Base-by-base conservation (phyloP, 805 yeast species). In the Candida silvicultrix region DNA sequence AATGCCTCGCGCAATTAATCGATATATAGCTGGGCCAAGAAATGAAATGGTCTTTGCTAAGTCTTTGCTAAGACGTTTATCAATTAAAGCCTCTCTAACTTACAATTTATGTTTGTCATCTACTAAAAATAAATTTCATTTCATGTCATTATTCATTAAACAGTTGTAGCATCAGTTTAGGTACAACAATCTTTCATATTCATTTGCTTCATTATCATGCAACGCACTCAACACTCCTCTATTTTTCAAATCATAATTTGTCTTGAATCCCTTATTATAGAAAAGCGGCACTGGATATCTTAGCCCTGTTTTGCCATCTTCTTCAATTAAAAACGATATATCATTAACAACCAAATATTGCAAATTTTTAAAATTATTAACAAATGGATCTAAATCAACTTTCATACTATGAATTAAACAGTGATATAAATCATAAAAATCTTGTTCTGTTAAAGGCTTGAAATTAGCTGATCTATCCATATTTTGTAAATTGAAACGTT, bases 341-440 rank as follows among this genome's bases (percentile, higher is more conserved):
- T 69, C 73, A 46, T 69, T 69, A 40, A 70, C 46, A 47, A 69
- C 70, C 46, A 70, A 47, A 44, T 67, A 70, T 43, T 67, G 57
- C 41, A 70, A 46, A 8, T 59, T 49, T 15, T 66, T 62, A 45
- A 68, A 66, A 2, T 63, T 58, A 6, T 52, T 51, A 18, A 68
- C 50, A 45, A 70, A 63, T 6, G 72, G 66, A 38, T 60, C 56
- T 38, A 69, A 56, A 4, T 70, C 69, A 5, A 59, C 45, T 35
- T 56, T 64, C 46, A 66, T 57, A 44, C 65, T 68, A 50, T 70
- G 74, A 9, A 69, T 58, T n/a, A 66, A 48, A 15, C 69, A 63
- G 43, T 66, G 70, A 34, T 63, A 67, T 34, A 70, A 54, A 6
- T 54, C 43, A 19, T 65, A 60, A 20, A 69, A 60, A 48, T 69